Evolutionary conservation across 73 alveolate genomes (phyloP).

Genomic region (Paramecium pentaurelia): DNA sequence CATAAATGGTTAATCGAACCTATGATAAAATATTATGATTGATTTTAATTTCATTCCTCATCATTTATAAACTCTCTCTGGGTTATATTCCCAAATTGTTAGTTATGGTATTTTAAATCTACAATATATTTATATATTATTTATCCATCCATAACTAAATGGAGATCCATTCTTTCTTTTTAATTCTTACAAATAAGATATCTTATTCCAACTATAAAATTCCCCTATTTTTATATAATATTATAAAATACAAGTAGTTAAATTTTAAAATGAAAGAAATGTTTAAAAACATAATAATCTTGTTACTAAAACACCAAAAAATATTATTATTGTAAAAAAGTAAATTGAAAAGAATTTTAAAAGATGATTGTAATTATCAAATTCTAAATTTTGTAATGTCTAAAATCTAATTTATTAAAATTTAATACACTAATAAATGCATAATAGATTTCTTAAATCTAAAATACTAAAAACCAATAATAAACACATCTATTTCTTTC

Average conservation of each 20-base stretch:
- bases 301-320: background rate
- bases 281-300: background rate
- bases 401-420: background rate
- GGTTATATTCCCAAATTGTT: background rate
- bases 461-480: constrained; percentile 51
- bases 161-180: background rate
- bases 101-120: background rate
- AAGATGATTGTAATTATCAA: background rate
- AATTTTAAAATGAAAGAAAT: background rate
- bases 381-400: background rate
- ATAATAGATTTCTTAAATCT: constrained; percentile 19
- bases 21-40: background rate
- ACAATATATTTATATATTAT: background rate
- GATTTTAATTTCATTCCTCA: background rate
- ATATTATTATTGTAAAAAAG: background rate
- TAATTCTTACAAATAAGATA: background rate
- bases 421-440: background rate
- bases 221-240: background rate
- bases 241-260: background rate
- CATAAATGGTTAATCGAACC: constrained; percentile 26
- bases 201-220: constrained; percentile 6
- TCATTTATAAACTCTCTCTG: background rate
- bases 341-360: background rate
- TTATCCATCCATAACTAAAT: background rate
- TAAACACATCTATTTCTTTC: constrained; percentile 55